Conservation (phyloP, 768 basidiomycete species). For the Trametes gibbosa region DNA sequence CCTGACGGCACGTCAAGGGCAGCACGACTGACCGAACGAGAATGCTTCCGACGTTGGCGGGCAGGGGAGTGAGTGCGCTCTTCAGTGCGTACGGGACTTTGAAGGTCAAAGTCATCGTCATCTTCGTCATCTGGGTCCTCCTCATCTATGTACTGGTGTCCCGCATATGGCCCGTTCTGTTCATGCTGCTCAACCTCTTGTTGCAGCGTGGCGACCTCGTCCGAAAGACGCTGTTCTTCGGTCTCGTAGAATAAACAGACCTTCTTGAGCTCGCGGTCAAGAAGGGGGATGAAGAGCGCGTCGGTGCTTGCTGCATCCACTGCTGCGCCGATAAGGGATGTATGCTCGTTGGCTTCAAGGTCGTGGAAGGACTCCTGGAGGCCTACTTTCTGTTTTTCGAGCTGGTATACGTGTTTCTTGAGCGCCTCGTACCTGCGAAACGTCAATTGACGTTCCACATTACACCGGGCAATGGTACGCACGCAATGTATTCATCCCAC, state of each 20-base stretch:
- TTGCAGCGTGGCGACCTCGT: conserved; percentile 58
- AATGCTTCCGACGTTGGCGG: conserved; percentile 11
- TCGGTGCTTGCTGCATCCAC: conserved; percentile 44
- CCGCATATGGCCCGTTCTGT: conserved; percentile 49
- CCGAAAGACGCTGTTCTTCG: conserved; percentile 71
- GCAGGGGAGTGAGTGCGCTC: conserved; percentile 33
- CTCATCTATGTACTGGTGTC: conserved; percentile 54
- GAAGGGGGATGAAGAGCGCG: conserved; percentile 62
- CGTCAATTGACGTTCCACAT: background rate
- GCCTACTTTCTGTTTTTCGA: conserved; percentile 72
- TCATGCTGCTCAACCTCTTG: conserved; percentile 58
- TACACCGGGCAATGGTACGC: conserved; percentile 31
- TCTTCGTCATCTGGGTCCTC: conserved; percentile 53
- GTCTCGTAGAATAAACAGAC: conserved; percentile 73
- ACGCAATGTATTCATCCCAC: conserved; percentile 93
- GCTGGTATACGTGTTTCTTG: conserved; percentile 82
- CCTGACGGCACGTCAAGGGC: conserved; percentile 12
- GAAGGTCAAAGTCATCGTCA: conserved; percentile 39
- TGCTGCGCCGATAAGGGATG: conserved; percentile 48
- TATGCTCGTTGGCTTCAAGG: conserved; percentile 62
- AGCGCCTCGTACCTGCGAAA: conserved; percentile 71
- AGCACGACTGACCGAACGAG: conserved; percentile 19
- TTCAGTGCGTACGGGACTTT: conserved; percentile 28
- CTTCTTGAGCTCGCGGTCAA: conserved; percentile 83
- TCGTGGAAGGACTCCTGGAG: conserved; percentile 43